Percentiles rank a stretch among this genome's conserved stretches.
Conservation (phyloP, 371 early-diverging fungal genomes). For the Lichtheimia corymbifera region DNA sequence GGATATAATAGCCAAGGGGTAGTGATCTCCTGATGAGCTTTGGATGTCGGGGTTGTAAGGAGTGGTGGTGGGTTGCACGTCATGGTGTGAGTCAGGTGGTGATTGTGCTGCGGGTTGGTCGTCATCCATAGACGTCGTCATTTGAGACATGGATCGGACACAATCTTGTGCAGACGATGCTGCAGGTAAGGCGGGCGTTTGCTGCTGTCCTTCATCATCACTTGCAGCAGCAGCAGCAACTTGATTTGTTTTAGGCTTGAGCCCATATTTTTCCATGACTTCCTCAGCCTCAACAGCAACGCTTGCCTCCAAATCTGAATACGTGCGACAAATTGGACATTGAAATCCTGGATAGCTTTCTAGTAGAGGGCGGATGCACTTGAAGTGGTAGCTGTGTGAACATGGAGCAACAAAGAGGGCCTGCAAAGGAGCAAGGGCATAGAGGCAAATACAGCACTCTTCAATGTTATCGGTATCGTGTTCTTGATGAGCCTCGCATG, state of each 20-base stretch:
- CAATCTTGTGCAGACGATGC: too few relatives aligned
- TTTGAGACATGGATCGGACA: too few relatives aligned
- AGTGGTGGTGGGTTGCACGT: too few relatives aligned
- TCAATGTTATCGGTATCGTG: conserved; percentile 23
- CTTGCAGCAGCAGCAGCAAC: conserved; percentile 4
- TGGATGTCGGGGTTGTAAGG: too few relatives aligned
- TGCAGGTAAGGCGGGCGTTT: not conserved
- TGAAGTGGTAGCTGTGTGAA: conserved; percentile 94
- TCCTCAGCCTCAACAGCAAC: conserved; percentile 77
- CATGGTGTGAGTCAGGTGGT: too few relatives aligned
- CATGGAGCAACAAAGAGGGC: conserved; percentile 94
- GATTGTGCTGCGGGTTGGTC: too few relatives aligned
- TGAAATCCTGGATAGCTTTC: conserved; percentile 79
- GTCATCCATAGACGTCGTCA: too few relatives aligned
- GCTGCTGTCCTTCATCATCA: conserved; percentile 1
- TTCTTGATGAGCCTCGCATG: conserved; percentile 2
- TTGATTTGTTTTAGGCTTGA: conserved; percentile 3
- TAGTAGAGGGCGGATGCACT: conserved; percentile 85
- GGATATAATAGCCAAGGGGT: too few relatives aligned
- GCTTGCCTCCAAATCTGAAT: conserved; percentile 88
- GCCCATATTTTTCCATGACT: conserved; percentile 31
- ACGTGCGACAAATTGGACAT: conserved; percentile 93
- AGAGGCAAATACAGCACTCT: conserved; percentile 96
- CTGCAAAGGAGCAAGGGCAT: conserved; percentile 86
- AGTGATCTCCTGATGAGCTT: too few relatives aligned